phyloP scores from a whole-genome alignment of 495 filamentous ascomycete genomes.

The Hypomontagnella monticulosa region DNA sequence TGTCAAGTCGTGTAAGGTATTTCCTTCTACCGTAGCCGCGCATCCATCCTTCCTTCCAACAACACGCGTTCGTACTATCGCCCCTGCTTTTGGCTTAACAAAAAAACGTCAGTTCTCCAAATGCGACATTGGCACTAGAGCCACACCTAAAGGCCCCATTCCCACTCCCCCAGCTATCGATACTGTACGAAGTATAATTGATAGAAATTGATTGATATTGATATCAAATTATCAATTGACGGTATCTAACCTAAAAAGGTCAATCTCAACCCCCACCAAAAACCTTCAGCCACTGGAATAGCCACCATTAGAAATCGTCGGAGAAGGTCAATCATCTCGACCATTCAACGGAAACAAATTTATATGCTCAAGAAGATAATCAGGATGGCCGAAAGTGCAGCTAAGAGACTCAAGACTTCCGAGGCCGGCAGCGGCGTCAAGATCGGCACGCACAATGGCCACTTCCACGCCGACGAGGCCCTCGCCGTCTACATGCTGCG shows the following conservation, averaged over 20 bases:
- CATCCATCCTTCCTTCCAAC: conserved; percentile 27
- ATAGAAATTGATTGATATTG: too few species aligned
- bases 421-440: conserved; percentile 59
- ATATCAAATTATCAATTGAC: too few species aligned
- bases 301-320: conserved; percentile 21
- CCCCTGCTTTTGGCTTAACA: conserved; percentile 22
- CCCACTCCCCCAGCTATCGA: conserved; percentile 27
- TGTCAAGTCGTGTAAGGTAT: neutral
- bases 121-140: conserved; percentile 27
- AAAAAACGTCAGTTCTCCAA: conserved; percentile 30
- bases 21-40: conserved; percentile 17
- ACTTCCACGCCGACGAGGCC: conserved; percentile 99
- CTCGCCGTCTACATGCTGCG: conserved; percentile 97
- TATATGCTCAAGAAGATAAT: conserved; percentile 39
- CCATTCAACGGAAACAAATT: neutral
- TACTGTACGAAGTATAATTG: neutral
- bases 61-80: conserved; percentile 37
- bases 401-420: conserved; percentile 74
- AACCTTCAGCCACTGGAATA: conserved; percentile 18
- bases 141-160: conserved; percentile 8
- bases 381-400: conserved; percentile 70
- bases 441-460: conserved; percentile 94
- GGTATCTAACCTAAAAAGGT: neutral
- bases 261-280: conserved; percentile 16
- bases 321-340: neutral